Percentiles rank a stretch among this genome's conserved stretches.
These are phyloP conservation scores for Hirsutella thompsonii DNA, from an alignment of 2,329 filamentous ascomycete genomes.

Conservation along the genomic window DNA sequence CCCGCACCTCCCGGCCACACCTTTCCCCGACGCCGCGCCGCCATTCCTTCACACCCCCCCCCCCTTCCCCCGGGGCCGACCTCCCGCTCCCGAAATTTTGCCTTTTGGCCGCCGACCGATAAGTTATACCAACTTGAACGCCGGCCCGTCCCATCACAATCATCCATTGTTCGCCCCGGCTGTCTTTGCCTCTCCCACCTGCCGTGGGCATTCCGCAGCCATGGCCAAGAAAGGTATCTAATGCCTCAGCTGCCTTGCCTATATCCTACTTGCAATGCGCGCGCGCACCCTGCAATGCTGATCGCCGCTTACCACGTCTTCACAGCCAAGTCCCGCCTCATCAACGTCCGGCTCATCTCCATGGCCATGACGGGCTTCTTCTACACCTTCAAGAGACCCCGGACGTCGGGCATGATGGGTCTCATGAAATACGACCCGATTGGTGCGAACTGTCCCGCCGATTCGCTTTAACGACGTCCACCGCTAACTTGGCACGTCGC, in stretches of 20 bases:
- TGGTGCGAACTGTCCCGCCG: constrained; percentile 36
- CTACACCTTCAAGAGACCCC: constrained; percentile 77
- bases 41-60: too few species aligned
- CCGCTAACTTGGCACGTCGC: background rate
- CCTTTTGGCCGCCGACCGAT: too few species aligned
- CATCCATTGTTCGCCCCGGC: background rate
- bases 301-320: too few species aligned
- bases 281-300: too few species aligned
- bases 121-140: too few species aligned
- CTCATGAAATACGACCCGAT: constrained; percentile 99
- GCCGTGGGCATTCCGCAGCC: too few species aligned
- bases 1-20: constrained; percentile 3
- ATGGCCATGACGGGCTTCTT: constrained; percentile 99
- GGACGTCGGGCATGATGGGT: constrained; percentile 71
- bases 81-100: constrained; percentile 2
- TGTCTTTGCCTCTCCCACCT: too few species aligned
- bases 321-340: constrained; percentile 77
- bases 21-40: constrained; percentile 5
- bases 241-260: background rate
- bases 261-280: background rate
- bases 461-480: background rate
- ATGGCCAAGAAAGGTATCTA: constrained; percentile 15
- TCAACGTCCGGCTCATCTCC: constrained; percentile 86
- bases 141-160: background rate
- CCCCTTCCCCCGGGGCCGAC: too few species aligned